These are phyloP conservation scores for Geranium brycei DNA, from an alignment of 345 rosid genomes.

Conservation along the genomic window DNA sequence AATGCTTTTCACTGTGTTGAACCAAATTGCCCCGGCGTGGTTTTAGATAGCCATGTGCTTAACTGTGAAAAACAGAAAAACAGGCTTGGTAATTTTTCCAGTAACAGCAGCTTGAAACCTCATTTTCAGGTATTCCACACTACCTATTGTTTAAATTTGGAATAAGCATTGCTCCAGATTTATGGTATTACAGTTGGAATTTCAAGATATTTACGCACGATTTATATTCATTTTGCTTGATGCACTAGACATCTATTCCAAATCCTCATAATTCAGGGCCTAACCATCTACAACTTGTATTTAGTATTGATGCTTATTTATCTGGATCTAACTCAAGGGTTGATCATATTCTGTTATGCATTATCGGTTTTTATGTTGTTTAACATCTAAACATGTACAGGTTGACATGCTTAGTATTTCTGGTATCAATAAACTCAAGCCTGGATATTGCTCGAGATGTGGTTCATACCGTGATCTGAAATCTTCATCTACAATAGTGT, in stretches of 20 bases:
- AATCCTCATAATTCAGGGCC: too few relatives aligned
- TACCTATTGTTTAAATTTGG: neutral
- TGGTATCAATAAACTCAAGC: conserved; percentile 13
- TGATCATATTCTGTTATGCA: too few relatives aligned
- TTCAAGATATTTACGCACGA: too few relatives aligned
- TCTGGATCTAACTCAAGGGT: too few relatives aligned
- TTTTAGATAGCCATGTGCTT: conserved; percentile 29
- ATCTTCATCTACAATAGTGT: conserved; percentile 26
- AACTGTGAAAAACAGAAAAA: conserved; percentile 30
- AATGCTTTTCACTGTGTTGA: conserved; percentile 51
- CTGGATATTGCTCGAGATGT: conserved; percentile 54
- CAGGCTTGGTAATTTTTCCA: conserved; percentile 12
- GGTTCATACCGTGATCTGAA: conserved; percentile 33
- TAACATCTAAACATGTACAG: conserved; percentile 11
- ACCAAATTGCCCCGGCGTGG: conserved; percentile 48
- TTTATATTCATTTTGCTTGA: too few relatives aligned
- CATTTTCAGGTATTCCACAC: conserved; percentile 24
- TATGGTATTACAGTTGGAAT: conserved; percentile 16
- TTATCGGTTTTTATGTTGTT: conserved; percentile 12
- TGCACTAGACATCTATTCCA: too few relatives aligned
- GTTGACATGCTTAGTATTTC: too few relatives aligned
- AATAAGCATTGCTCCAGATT: conserved; percentile 2
- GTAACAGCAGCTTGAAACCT: conserved; percentile 16
- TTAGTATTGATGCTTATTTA: too few relatives aligned
- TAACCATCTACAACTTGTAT: too few relatives aligned